Conservation (phyloP, 176 grass and related monocot genomes). For the Pharus latifolius region DNA sequence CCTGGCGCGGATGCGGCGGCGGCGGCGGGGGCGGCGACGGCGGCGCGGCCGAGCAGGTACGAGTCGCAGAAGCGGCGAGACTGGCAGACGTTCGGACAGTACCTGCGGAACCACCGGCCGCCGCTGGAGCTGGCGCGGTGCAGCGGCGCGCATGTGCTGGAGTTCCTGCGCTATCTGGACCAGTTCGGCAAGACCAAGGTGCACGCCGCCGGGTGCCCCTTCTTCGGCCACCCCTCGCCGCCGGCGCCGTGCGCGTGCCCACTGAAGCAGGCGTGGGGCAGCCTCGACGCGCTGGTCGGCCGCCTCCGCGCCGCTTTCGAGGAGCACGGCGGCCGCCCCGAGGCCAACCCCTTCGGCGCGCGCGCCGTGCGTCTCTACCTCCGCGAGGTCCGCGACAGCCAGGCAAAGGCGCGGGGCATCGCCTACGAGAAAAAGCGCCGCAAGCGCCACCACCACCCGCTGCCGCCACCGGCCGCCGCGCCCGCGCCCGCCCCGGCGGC, state of each 20-base stretch:
- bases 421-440: slow-evolving; percentile 52
- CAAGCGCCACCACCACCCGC: not conserved
- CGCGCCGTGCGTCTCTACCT: slow-evolving; percentile 61
- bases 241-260: slow-evolving; percentile 62
- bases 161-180: slow-evolving; percentile 72
- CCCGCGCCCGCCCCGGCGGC: not conserved
- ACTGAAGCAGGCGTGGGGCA: slow-evolving; percentile 55
- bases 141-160: slow-evolving; percentile 63
- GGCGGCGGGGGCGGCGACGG: not conserved
- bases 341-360: slow-evolving; percentile 53
- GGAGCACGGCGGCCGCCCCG: slow-evolving; percentile 51
- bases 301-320: slow-evolving; percentile 72
- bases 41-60: slow-evolving; percentile 43
- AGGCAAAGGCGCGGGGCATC: slow-evolving; percentile 47
- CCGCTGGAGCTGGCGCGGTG: slow-evolving; percentile 46
- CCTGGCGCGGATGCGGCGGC: not conserved
- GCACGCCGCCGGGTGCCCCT: slow-evolving; percentile 37
- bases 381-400: slow-evolving; percentile 40
- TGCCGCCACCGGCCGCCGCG: not conserved
- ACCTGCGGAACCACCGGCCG: slow-evolving; percentile 59
- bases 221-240: slow-evolving; percentile 54
- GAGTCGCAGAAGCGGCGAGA: slow-evolving; percentile 78
- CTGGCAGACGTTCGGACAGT: slow-evolving; percentile 79
- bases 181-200: slow-evolving; percentile 88
- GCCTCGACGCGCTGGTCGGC: slow-evolving; percentile 56